Evolutionary conservation across 2,329 filamentous ascomycete genomes (phyloP).

Genomic region (Penicillium thymicola): DNA sequence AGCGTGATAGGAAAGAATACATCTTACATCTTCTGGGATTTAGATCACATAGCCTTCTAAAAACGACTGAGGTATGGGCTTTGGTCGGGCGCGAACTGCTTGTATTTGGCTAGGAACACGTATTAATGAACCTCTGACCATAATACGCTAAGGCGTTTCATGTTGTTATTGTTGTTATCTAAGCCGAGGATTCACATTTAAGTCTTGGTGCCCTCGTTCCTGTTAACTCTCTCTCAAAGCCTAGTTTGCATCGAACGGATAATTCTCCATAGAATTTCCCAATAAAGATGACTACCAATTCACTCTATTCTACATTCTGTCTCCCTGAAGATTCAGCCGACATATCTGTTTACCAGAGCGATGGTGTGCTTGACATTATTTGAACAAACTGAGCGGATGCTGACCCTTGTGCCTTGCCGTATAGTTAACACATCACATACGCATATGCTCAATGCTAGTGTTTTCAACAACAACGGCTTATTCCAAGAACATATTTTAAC

Average conservation of each 20-base stretch:
- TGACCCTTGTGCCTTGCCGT: neutral
- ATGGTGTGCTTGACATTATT: neutral
- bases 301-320: neutral
- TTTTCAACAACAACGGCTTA: conserved; percentile 10
- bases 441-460: neutral
- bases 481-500: conserved; percentile 12
- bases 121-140: too few species aligned
- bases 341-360: neutral
- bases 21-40: neutral
- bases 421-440: neutral
- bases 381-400: neutral
- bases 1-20: neutral
- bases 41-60: neutral
- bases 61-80: neutral
- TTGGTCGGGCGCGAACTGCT: neutral
- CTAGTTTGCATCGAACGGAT: neutral
- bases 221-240: neutral
- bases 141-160: neutral
- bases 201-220: too few species aligned
- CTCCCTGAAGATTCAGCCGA: neutral
- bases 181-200: too few species aligned
- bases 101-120: neutral
- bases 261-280: neutral
- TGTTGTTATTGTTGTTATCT: neutral
- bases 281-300: neutral